Conservation (phyloP, 2,329 filamentous ascomycete species). For the Cadophora luteo-olivacea region DNA sequence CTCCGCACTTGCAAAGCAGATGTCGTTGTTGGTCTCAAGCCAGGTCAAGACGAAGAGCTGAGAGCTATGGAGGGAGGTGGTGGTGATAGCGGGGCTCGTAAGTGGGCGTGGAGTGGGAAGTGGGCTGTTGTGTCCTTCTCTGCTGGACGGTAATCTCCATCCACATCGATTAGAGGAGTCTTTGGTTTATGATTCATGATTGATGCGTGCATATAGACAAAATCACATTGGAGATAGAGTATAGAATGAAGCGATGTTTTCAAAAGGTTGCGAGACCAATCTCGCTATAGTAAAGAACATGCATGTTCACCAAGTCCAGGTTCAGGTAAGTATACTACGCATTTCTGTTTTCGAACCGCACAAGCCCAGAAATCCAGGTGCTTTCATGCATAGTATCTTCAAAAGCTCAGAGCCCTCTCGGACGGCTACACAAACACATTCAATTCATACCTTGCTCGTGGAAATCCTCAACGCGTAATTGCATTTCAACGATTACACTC, state of each 20-base stretch:
- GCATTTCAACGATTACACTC: too few relatives aligned
- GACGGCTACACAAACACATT: too few relatives aligned
- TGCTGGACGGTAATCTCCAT: conserved; percentile 60
- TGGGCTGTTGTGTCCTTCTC: conserved; percentile 94
- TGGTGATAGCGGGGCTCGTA: conserved; percentile 67
- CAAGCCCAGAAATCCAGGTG: too few relatives aligned
- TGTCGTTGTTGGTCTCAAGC: conserved; percentile 85
- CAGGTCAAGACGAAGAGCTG: conserved; percentile 84
- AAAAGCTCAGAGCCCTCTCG: too few relatives aligned
- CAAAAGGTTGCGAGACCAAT: background rate
- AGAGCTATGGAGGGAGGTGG: conserved; percentile 71
- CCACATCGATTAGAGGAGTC: conserved; percentile 2
- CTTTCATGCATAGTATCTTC: too few relatives aligned
- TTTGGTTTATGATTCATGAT: background rate
- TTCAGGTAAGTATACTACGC: background rate
- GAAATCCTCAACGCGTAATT: too few relatives aligned
- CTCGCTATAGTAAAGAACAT: too few relatives aligned
- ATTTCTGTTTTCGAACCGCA: too few relatives aligned
- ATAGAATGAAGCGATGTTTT: conserved; percentile 1
- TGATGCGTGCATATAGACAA: conserved; percentile 11
- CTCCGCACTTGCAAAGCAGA: conserved; percentile 97
- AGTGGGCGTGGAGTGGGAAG: conserved; percentile 96
- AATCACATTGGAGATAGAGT: background rate
- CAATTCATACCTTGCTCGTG: too few relatives aligned
- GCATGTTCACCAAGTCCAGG: background rate